A percentile compares a stretch with the other conserved stretches of the same genome.
Evolutionary conservation across 2,329 filamentous ascomycete species (phyloP).

Genomic region (Colletotrichum somersetense): DNA sequence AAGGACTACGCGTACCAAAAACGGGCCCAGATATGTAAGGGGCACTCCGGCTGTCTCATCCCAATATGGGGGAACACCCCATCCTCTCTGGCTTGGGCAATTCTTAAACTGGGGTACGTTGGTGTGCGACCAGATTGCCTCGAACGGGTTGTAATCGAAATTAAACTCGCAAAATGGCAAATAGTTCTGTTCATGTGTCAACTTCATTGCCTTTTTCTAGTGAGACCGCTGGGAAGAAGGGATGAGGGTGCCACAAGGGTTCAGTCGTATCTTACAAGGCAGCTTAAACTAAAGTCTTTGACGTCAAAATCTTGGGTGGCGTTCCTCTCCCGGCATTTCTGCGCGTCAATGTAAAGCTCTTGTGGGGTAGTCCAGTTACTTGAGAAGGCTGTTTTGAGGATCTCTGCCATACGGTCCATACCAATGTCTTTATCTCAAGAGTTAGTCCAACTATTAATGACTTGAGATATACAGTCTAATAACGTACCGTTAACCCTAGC

Average conservation of each 20-base stretch:
- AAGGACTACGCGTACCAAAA: constrained; percentile 4
- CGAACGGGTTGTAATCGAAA: constrained; percentile 23
- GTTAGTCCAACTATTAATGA: neutral
- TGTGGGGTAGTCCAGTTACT: constrained; percentile 33
- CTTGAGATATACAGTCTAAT: too few species aligned
- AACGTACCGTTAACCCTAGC: constrained; percentile 20
- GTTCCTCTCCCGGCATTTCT: constrained; percentile 12
- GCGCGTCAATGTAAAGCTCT: constrained; percentile 26
- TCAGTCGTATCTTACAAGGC: neutral
- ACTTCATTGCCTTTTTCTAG: neutral
- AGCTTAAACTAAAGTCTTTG: constrained; percentile 2
- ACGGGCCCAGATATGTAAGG: constrained; percentile 21
- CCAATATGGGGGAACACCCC: neutral
- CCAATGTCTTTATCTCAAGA: neutral
- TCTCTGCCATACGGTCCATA: constrained; percentile 28
- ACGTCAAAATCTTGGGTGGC: neutral
- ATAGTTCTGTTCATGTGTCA: neutral
- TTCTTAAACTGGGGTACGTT: constrained; percentile 23
- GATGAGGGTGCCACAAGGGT: too few species aligned
- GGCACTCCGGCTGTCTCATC: constrained; percentile 1
- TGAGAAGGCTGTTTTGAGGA: constrained; percentile 14
- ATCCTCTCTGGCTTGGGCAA: constrained; percentile 20
- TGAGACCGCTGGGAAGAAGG: neutral
- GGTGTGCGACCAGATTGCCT: neutral
- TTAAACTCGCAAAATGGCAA: constrained; percentile 29